A percentile compares a stretch with the other conserved stretches of the same genome.
Evolutionary conservation across 805 yeast species (phyloP).

Genomic region (Lipomyces lipofer): DNA sequence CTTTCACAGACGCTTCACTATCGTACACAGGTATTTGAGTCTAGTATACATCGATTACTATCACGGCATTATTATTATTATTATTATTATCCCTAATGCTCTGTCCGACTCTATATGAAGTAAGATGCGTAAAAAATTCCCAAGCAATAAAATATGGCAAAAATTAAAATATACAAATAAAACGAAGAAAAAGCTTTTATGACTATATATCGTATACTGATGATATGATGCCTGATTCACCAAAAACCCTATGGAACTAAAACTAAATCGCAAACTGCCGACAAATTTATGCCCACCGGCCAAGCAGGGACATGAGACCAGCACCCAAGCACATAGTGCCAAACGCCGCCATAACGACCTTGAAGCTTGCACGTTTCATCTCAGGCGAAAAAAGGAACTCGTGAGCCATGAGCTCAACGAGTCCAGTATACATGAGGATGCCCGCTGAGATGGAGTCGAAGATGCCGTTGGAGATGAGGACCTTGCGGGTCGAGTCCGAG

Average conservation of each 20-base stretch:
- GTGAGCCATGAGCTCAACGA: conserved; percentile 73
- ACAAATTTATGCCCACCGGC: conserved; percentile 63
- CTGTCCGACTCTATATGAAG: no score
- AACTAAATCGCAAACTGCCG: background rate
- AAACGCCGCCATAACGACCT: conserved; percentile 16
- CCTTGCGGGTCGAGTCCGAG: conserved; percentile 38
- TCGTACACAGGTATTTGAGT: no score
- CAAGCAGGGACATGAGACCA: conserved; percentile 71
- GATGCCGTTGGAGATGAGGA: conserved; percentile 60
- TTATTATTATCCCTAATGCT: no score
- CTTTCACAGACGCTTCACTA: no score
- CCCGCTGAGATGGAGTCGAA: conserved; percentile 74
- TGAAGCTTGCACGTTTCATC: conserved; percentile 29
- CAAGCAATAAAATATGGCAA: background rate
- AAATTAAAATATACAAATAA: background rate
- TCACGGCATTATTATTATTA: no score
- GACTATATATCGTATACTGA: no score
- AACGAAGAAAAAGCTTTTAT: background rate
- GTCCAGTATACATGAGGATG: conserved; percentile 66
- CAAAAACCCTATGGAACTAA: background rate
- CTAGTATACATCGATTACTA: no score
- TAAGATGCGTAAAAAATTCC: no score
- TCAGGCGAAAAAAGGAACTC: conserved; percentile 58
- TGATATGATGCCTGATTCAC: background rate
- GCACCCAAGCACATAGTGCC: conserved; percentile 47